These are phyloP conservation scores for Neolecta irregularis DNA, from an alignment of 1,139 yeast genomes.

Conservation along the genomic window DNA sequence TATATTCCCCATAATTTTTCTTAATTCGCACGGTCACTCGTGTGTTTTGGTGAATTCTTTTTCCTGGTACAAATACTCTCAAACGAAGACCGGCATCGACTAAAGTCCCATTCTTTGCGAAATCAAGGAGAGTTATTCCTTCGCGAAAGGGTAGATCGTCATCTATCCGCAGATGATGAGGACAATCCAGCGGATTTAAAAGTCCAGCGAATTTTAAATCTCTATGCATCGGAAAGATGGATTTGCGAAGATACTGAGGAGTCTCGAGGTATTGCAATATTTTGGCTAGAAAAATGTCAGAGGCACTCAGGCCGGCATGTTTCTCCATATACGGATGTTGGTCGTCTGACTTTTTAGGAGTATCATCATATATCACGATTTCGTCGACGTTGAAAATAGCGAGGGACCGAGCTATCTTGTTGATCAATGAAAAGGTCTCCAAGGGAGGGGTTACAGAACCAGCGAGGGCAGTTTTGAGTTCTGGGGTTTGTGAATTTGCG, in stretches of 20 bases:
- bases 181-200: constrained; percentile 9
- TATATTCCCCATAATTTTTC: constrained; percentile 6
- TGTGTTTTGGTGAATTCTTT: constrained; percentile 9
- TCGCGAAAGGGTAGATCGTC: constrained; percentile 12
- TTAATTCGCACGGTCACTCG: constrained; percentile 10
- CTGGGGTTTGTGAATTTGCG: constrained; percentile 9
- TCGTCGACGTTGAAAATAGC: constrained; percentile 11
- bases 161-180: constrained; percentile 11
- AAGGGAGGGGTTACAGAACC: constrained; percentile 4
- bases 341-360: not conserved
- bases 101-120: constrained; percentile 5
- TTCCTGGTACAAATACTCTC: constrained; percentile 8
- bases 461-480: constrained; percentile 10
- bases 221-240: constrained; percentile 11
- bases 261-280: constrained; percentile 12
- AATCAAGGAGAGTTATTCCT: constrained; percentile 6
- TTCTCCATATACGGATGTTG: constrained; percentile 3
- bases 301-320: constrained; percentile 6
- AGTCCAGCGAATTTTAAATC: constrained; percentile 11
- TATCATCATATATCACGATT: constrained; percentile 11
- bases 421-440: not conserved
- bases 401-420: constrained; percentile 10
- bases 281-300: constrained; percentile 7
- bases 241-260: constrained; percentile 11
- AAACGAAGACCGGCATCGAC: constrained; percentile 10